Evolutionary conservation across 2,329 filamentous ascomycete species (phyloP), one percentile per base, ranked within the genome.

Genomic region (Alternaria angustiovoidea): DNA sequence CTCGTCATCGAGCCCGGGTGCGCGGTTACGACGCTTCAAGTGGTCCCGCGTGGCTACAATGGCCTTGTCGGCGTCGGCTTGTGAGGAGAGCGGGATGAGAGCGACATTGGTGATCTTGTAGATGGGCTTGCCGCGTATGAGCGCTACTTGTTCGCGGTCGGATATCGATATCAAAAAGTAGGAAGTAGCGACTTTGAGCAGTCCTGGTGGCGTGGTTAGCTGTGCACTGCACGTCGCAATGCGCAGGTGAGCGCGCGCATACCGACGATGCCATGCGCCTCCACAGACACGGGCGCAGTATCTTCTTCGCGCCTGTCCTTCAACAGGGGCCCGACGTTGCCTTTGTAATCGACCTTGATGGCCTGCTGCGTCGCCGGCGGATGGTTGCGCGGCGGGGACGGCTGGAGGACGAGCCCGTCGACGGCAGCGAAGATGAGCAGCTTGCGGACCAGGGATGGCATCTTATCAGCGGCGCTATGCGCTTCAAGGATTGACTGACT

Each of bases 41-140:
- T 78, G 81, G 54, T 80, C 84, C 64, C 75, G 82, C 0, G 91
- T 91, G 57, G 86, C 85, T 3, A 81, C 78, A 59, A 98, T 90
- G 8, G 92, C 90, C 28, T 86, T 85, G 62, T 87, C 84, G 5
- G 94, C 94, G 43, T 96, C 92, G 41, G 79, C 76, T 70, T 90
- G 89, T 6, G 91, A 94, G 2, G 89, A 87, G 54, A 95, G 88
- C 1, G 95, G 95, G 6, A 96, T 96, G n/a, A 98, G 82, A 7
- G 93, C 90, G 32, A 98, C 91, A 69, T 96, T 92, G 43, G 91
- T 95, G 61, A 97, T 88, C 39, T 93, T 89, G 78, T 96, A 99
- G 56, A 98, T 83, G 0, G 94, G 90, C 56, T 87, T 89, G 6
- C 92, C 93, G 65, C 89, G 88, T 51, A 98, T 88, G 65, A 94